phyloP scores from a whole-genome alignment of 805 yeast species.

The Yarrowia alimentaria region DNA sequence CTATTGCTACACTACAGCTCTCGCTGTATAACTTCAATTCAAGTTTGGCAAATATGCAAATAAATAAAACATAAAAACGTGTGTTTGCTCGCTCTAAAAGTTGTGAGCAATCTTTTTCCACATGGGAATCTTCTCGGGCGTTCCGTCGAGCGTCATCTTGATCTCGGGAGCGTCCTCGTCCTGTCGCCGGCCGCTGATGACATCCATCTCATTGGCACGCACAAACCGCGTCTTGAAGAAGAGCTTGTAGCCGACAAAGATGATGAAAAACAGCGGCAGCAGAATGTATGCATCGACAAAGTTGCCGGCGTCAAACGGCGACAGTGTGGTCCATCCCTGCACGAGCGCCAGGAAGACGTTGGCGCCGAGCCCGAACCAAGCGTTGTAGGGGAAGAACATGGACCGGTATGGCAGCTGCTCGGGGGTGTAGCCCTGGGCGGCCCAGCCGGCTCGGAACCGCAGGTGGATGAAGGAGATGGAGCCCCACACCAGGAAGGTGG shows the following conservation, averaged over 20 bases:
- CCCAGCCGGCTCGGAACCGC: slow-evolving; percentile 54
- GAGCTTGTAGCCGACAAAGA: slow-evolving; percentile 43
- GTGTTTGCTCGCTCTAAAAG: no score
- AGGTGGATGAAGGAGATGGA: slow-evolving; percentile 55
- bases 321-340: slow-evolving; percentile 65
- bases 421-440: slow-evolving; percentile 43
- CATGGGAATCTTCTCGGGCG: slow-evolving; percentile 1
- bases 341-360: slow-evolving; percentile 55
- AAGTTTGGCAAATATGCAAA: no score
- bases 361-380: slow-evolving; percentile 50
- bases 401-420: slow-evolving; percentile 56
- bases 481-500: slow-evolving; percentile 69
- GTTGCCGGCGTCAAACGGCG: slow-evolving; percentile 56
- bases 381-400: slow-evolving; percentile 52
- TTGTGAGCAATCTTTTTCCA: slow-evolving; percentile 11
- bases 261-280: slow-evolving; percentile 54
- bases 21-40: no score
- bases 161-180: slow-evolving; percentile 35
- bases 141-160: neutral
- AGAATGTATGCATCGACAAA: slow-evolving; percentile 63
- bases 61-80: slow-evolving; percentile 4
- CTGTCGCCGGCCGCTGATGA: slow-evolving; percentile 45
- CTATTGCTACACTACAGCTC: no score
- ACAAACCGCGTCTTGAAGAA: slow-evolving; percentile 45
- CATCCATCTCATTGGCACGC: slow-evolving; percentile 44